Base-by-base conservation (phyloP, 768 basidiomycete species). In the Russula foetens region DNA sequence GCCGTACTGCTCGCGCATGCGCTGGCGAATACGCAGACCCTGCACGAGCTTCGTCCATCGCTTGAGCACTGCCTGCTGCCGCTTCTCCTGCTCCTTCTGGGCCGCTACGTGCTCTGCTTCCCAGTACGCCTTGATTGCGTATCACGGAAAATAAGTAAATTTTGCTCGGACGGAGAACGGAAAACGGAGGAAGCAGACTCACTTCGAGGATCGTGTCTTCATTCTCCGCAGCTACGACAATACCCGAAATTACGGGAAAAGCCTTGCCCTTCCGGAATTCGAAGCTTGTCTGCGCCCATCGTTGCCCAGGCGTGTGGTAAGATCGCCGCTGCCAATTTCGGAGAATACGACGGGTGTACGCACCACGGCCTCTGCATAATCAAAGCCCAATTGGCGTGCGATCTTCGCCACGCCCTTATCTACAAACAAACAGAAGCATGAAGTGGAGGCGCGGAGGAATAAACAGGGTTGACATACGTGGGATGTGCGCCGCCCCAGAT, bases 341-440 rank as follows among this genome's bases (percentile, higher is more conserved):
- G 44, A 45, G 54, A 21, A 35, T 9, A 19, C 14, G 23, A 45
- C n/a, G 7, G n/a, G 17, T 39, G 4, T 51, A 71, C 92, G 59
- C 71, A 98, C 96, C 73, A 98, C 93, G 46, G 97, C 94, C 72
- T 98, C 96, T 26, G 93, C 96, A 74, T 81, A 90, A 73, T 95
- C 89, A 61, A 98, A 86, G 9, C 85, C 90, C 4, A 98, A 77
- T 72, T 84, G 84, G 67, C 85, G 85, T 7, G 94, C 95, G 61
- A 97, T 81, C 75, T 96, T 99, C 15, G 85, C 88, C 21, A 85
- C 84, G 19, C 92, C 89, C 71, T 93, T 95, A 59, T 68, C 73
- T 74, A 59, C 29, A 53, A 41, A 41, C 19, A 17, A n/a, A 52
- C 48, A 24, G 28, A 39, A 41, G 29, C 35, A 21, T 19, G n/a